Evolutionary conservation across 495 filamentous ascomycete species (phyloP).

Genomic region (Xylaria cubensis): DNA sequence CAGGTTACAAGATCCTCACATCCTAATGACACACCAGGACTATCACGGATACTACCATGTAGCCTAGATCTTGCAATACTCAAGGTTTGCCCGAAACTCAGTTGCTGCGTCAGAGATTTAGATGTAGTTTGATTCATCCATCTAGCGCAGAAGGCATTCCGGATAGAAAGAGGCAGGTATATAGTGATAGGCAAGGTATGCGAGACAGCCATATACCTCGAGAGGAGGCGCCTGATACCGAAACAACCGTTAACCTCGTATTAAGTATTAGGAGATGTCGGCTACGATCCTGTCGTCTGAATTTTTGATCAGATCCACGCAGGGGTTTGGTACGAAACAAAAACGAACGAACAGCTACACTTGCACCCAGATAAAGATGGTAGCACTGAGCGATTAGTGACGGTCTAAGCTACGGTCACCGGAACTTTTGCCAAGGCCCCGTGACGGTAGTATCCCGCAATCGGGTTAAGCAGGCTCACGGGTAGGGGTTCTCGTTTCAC

Average conservation of each 20-base stretch:
- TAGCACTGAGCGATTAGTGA: conserved; percentile 2
- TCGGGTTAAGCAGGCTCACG: conserved; percentile 2
- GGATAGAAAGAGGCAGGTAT: conserved; percentile 13
- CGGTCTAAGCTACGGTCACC: background rate
- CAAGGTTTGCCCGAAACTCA: background rate
- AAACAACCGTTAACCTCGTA: conserved; percentile 11
- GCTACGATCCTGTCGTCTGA: conserved; percentile 15
- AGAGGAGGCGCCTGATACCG: conserved; percentile 6
- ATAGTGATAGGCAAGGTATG: conserved; percentile 2
- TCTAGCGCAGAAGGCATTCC: background rate
- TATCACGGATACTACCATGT: background rate
- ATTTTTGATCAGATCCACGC: conserved; percentile 15
- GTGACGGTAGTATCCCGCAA: background rate
- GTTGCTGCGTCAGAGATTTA: background rate
- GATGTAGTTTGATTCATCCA: background rate
- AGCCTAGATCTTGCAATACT: background rate
- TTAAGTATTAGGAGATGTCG: background rate
- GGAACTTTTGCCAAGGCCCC: background rate
- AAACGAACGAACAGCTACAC: background rate
- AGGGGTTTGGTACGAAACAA: conserved; percentile 15
- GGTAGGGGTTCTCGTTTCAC: conserved; percentile 22
- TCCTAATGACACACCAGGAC: background rate
- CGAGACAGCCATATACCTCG: background rate
- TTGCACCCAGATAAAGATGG: background rate
- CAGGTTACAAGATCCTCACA: background rate